phyloP scores from a whole-genome alignment of 2,329 filamentous ascomycete genomes.

The Hypoxylon sp. region DNA sequence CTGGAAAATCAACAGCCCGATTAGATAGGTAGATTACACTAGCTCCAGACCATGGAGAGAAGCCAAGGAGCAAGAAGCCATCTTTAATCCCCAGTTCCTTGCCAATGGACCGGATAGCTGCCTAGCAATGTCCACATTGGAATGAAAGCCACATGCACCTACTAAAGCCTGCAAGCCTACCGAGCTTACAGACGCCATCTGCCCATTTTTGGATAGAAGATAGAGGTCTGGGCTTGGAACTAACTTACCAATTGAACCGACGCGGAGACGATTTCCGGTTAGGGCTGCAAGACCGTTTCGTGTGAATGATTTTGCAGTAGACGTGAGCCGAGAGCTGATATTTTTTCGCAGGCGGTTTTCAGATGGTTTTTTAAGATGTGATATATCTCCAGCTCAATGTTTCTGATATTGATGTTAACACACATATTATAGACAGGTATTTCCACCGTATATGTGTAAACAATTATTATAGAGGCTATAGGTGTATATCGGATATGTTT shows the following conservation, averaged over 20 bases:
- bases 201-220: conserved; percentile 26
- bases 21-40: conserved; percentile 1
- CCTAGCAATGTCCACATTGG: conserved; percentile 12
- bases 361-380: neutral
- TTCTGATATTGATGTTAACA: neutral
- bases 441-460: neutral
- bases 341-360: neutral
- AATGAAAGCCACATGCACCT: conserved; percentile 20
- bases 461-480: neutral
- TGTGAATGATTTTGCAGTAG: conserved; percentile 11
- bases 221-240: too few species aligned
- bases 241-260: conserved; percentile 26
- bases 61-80: neutral
- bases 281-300: conserved; percentile 34
- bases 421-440: neutral
- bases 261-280: conserved; percentile 35
- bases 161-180: neutral
- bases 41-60: neutral
- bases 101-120: conserved; percentile 24
- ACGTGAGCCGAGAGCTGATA: neutral
- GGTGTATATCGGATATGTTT: conserved; percentile 2
- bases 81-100: conserved; percentile 2
- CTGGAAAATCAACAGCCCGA: neutral
- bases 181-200: conserved; percentile 8
- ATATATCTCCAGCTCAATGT: neutral